A percentile compares a stretch with the other conserved stretches of the same genome.
Conservation (phyloP, 2,329 filamentous ascomycete genomes). For the Beauveria varroae region DNA sequence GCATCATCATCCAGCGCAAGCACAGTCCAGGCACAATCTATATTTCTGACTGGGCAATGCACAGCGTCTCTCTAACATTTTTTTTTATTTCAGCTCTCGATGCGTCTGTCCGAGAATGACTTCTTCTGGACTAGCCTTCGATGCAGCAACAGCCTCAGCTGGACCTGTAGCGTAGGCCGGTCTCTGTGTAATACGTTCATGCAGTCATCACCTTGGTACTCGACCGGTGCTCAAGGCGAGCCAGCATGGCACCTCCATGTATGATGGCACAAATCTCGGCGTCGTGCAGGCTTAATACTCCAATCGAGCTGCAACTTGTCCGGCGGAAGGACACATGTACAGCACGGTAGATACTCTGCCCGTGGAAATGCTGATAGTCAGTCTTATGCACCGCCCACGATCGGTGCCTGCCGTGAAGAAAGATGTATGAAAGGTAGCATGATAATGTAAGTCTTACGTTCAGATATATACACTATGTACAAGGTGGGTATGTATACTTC, state of each 20-base stretch:
- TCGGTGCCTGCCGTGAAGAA: no score
- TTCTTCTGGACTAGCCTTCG: background rate
- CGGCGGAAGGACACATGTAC: no score
- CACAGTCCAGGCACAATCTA: background rate
- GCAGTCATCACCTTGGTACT: background rate
- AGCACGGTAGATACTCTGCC: no score
- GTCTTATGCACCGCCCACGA: background rate
- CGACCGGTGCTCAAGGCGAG: background rate
- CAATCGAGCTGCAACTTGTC: no score
- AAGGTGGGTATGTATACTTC: background rate
- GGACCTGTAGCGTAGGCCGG: background rate
- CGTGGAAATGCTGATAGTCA: no score
- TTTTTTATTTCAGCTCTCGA: background rate
- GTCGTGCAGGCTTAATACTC: no score
- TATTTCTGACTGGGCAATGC: background rate
- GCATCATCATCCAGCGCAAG: background rate
- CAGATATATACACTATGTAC: conserved; percentile 5
- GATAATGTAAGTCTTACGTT: background rate
- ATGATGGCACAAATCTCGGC: no score
- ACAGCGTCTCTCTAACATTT: background rate
- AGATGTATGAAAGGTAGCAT: background rate
- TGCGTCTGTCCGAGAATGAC: background rate
- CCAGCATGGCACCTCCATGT: background rate
- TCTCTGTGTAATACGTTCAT: no score
- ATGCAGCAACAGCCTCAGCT: background rate